Evolutionary conservation across 331 rosid species (phyloP), one percentile per base, ranked within the genome.

Genomic region (Prunus yedoensis): DNA sequence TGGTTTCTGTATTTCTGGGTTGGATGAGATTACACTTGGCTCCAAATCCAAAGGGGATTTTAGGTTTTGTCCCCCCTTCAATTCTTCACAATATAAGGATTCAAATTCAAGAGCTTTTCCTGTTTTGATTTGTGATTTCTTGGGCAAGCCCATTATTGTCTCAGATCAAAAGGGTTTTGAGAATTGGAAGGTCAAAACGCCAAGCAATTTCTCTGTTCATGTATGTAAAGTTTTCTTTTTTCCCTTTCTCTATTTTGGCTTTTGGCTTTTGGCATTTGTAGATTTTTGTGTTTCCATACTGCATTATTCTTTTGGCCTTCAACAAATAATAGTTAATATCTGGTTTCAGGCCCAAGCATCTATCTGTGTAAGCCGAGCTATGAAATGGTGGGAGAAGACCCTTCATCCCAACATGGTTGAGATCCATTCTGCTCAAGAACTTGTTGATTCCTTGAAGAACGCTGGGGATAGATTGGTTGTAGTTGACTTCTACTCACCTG

Each of bases 381-480:
- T 80, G 81, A 78, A 76, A 82, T 93, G 98, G 98, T 93, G 97
- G 98, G 89, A 91, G 27, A 93, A 89, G 76, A 81, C 81, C 23
- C 80, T 82, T 20, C 81, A 81, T 68, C 84, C 89, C 74, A 93
- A 89, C 67, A 88, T 93, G 97, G 71, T 83, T 70, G 92, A 89
- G 89, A 85, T 93, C 83, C 83, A 78, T 67, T 88, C 96, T 47
- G 92, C 94, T 0, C 87, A 89, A 81, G 87, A 89, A 64, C 87
- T 93, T 14, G 86, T 89, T 12, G 80, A 83, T 78, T 83, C 82
- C 35, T 80, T 93, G 87, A 71, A 81, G 67, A 81, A 74, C 10
- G 98, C 93, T 72, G 98, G 92, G 41, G 96, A 89, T 77, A 82
- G 91, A 62, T 81, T 93, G 84, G 97, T 87, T 60, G 85, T 93